Evolutionary conservation across 306 rosid genomes (phyloP), one percentile per base, ranked within the genome.

Genomic region (Quercus ilex): DNA sequence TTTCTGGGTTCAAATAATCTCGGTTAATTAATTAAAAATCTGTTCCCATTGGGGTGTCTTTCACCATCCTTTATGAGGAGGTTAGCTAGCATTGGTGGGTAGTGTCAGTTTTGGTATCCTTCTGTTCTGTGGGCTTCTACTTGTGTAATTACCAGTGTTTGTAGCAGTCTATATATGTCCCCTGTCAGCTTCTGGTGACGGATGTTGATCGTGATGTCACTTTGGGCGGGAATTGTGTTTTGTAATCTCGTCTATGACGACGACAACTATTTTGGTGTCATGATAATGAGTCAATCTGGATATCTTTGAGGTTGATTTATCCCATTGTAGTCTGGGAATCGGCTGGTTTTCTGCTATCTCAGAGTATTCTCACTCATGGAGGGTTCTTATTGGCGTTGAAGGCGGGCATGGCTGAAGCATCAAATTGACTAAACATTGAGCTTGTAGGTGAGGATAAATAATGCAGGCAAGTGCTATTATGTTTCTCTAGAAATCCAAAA

Each of bases 171-270:
- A 69, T 73, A 28, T 79, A 28, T 79, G 59, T 78, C 71, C 83
- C 81, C 52, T 65, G 80, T 83, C 76, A 71, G 86, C 84, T 82
- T 84, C 78, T 23, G 75, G 86, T 83, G 92, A 82, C 81, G 76
- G 91, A 89, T 53, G 78, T 69, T 79, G 78, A 70, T 64, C 79
- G 60, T 81, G 86, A 90, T 80, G 89, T 86, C 84, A 83, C 89
- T 86, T 77, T 74, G 62, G 81, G 86, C 74, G 55, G 80, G 80
- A 77, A 74, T 62, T 64, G 55, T 55, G 78, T 80, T 69, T 69
- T 74, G 30, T 7, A 57, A 85, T 78, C 83, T 75, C 67, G 60
- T 69, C 46, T 52, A 21, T 20, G 77, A 77, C 25, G 65, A 77
- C 25, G 75, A 63, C 79, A n/a, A 78, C 59, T 77, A 35, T 74